phyloP scores from a whole-genome alignment of 768 basidiomycete genomes.

The Sarcomyxa edulis region DNA sequence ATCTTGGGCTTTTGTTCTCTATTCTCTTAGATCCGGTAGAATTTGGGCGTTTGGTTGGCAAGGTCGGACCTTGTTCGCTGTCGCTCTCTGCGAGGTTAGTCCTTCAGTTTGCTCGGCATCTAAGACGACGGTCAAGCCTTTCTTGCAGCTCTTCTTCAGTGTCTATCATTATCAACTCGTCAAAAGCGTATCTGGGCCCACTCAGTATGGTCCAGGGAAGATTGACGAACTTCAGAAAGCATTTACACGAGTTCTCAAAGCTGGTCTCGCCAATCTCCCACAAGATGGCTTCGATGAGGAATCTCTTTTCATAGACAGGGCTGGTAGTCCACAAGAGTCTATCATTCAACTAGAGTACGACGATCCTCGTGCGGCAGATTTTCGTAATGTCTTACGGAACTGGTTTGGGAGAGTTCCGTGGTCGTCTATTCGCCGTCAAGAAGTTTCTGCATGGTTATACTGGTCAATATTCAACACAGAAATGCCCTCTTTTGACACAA shows the following conservation, averaged over 20 bases:
- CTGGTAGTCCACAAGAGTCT: conserved; percentile 57
- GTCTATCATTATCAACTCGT: conserved; percentile 55
- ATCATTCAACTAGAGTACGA: conserved; percentile 51
- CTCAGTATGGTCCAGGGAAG: conserved; percentile 40
- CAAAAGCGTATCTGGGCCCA: conserved; percentile 38
- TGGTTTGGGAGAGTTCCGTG: conserved; percentile 79
- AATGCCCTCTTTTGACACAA: conserved; percentile 42
- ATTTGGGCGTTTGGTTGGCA: conserved; percentile 37
- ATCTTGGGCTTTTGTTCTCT: conserved; percentile 59
- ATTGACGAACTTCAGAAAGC: conserved; percentile 51
- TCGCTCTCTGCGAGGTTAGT: conserved; percentile 58
- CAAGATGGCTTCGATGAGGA: conserved; percentile 52
- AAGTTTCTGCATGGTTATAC: conserved; percentile 72
- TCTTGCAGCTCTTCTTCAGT: conserved; percentile 66
- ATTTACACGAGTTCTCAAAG: conserved; percentile 57
- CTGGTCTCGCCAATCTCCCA: conserved; percentile 55
- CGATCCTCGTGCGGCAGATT: conserved; percentile 72
- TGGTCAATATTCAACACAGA: conserved; percentile 78
- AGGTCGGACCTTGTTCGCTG: conserved; percentile 33
- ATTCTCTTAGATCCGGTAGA: conserved; percentile 38
- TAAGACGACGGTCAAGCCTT: conserved; percentile 3
- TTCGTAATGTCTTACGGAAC: conserved; percentile 61
- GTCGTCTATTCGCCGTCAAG: conserved; percentile 58
- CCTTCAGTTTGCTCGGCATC: conserved; percentile 1
- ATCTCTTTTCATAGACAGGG: conserved; percentile 38